Conservation (phyloP, 495 filamentous ascomycete species). For the Aspergillus avenaceus region DNA sequence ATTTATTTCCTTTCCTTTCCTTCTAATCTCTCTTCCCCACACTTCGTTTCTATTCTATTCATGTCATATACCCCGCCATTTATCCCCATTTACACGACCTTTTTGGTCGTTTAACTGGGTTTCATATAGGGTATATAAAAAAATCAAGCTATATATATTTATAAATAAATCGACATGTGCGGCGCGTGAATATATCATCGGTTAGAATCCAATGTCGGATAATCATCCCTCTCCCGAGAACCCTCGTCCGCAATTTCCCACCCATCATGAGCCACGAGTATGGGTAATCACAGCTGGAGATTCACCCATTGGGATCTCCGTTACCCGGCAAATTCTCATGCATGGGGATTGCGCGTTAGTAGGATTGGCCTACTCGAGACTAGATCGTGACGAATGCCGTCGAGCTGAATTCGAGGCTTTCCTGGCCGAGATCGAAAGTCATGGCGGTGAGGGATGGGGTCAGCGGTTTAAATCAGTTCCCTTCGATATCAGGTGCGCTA, state of each 20-base stretch:
- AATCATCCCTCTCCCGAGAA: conserved; percentile 32
- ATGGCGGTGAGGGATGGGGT: conserved; percentile 43
- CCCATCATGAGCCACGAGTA: conserved; percentile 58
- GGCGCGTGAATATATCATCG: conserved; percentile 18
- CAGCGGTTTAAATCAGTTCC: conserved; percentile 39
- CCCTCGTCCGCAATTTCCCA: conserved; percentile 51
- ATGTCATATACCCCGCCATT: too few species aligned
- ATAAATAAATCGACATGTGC: conserved; percentile 32
- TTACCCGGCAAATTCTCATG: conserved; percentile 69
- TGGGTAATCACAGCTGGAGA: conserved; percentile 87
- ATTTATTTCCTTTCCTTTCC: too few species aligned
- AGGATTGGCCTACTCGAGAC: conserved; percentile 58
- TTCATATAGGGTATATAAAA: too few species aligned
- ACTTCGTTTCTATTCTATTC: too few species aligned
- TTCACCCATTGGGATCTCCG: conserved; percentile 70
- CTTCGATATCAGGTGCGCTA: conserved; percentile 49
- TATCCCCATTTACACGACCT: too few species aligned
- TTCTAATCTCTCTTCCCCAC: too few species aligned
- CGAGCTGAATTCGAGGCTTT: conserved; percentile 51
- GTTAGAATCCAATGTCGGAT: conserved; percentile 32
- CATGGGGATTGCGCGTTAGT: conserved; percentile 86
- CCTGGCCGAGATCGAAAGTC: conserved; percentile 67
- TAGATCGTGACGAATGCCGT: conserved; percentile 39
- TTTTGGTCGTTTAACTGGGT: too few species aligned
- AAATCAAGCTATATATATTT: too few species aligned